Percentiles rank a stretch among this genome's conserved stretches.
These are phyloP conservation scores for Rhizomucor miehei DNA, from an alignment of 371 early-diverging fungal species.

Conservation along the genomic window DNA sequence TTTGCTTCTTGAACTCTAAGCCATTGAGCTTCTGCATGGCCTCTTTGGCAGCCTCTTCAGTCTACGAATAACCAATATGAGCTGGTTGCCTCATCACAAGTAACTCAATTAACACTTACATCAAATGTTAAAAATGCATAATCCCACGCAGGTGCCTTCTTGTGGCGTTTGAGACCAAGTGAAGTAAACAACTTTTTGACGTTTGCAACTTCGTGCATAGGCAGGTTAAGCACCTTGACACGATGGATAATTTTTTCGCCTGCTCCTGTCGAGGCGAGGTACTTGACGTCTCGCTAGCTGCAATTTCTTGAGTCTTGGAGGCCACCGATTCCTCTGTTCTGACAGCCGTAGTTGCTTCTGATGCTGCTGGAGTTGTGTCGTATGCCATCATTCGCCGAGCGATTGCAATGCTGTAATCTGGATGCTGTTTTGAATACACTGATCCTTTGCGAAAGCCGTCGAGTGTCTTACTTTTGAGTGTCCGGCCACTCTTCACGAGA, in stretches of 20 bases:
- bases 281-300: too few relatives aligned
- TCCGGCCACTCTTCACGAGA: too few relatives aligned
- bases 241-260: constrained; percentile 14
- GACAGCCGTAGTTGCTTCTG: too few relatives aligned
- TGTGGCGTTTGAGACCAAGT: constrained; percentile 26
- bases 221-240: constrained; percentile 37
- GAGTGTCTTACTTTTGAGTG: too few relatives aligned
- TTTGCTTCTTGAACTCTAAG: constrained; percentile 30
- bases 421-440: too few relatives aligned
- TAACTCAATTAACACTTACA: constrained; percentile 21
- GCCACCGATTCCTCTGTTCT: too few relatives aligned
- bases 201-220: constrained; percentile 18
- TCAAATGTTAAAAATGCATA: constrained; percentile 43
- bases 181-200: constrained; percentile 27
- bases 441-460: too few relatives aligned
- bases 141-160: constrained; percentile 49
- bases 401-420: too few relatives aligned
- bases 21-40: constrained; percentile 35
- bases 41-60: constrained; percentile 40
- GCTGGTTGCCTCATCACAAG: not conserved
- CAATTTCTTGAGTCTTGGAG: too few relatives aligned
- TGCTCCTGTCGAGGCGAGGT: too few relatives aligned
- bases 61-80: constrained; percentile 19
- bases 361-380: too few relatives aligned
- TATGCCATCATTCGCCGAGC: too few relatives aligned